A percentile compares a stretch with the other conserved stretches of the same genome.
These are phyloP conservation scores for Chlorencoelia australis DNA, from an alignment of 2,329 filamentous ascomycete species.

Conservation along the genomic window DNA sequence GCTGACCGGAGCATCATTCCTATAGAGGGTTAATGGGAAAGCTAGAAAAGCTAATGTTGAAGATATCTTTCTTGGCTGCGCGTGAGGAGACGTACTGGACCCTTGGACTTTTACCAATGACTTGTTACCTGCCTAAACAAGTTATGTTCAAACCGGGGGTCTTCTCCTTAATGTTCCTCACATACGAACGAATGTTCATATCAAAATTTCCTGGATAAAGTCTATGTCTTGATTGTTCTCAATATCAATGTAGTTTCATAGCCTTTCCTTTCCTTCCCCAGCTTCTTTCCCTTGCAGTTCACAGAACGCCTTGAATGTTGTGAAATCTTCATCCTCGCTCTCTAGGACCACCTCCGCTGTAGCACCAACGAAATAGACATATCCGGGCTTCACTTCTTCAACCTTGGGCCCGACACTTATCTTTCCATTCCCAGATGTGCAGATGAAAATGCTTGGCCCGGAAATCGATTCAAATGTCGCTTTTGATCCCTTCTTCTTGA, in stretches of 20 bases:
- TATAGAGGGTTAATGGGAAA: no score
- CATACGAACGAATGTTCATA: no score
- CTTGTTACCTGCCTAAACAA: no score
- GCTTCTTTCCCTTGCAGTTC: slow-evolving; percentile 50
- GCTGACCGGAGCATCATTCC: no score
- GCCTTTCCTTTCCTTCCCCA: slow-evolving; percentile 18
- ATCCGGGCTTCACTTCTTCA: slow-evolving; percentile 62
- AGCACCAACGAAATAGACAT: slow-evolving; percentile 78
- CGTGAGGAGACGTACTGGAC: no score
- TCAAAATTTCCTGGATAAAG: no score
- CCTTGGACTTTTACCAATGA: no score
- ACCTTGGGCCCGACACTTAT: slow-evolving; percentile 78
- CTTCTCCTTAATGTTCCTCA: no score
- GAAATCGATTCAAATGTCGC: slow-evolving; percentile 79
- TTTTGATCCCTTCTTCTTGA: slow-evolving; percentile 64
- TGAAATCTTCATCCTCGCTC: slow-evolving; percentile 62
- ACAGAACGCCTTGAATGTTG: slow-evolving; percentile 89
- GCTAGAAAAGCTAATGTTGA: no score
- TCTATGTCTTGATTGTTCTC: no score
- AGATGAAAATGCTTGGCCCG: slow-evolving; percentile 88
- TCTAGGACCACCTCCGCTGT: slow-evolving; percentile 76
- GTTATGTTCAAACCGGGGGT: no score
- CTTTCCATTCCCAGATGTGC: slow-evolving; percentile 71
- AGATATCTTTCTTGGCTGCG: no score
- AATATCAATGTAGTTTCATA: slow-evolving; percentile 10